Conservation (phyloP, 1,139 yeast genomes). For the Zhuliangozyma parablackwelliae region DNA sequence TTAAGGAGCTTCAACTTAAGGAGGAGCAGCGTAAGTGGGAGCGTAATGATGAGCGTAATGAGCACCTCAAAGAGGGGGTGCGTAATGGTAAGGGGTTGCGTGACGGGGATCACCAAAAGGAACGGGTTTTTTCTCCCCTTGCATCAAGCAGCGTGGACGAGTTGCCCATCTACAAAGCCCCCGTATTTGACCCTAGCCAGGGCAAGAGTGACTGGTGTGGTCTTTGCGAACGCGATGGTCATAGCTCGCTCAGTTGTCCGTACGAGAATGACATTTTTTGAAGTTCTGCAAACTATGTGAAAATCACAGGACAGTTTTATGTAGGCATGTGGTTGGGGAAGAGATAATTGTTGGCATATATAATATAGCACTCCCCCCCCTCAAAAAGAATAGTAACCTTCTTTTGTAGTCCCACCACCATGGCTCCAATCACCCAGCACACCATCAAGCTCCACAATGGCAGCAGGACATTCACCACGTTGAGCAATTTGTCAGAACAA, state of each 20-base stretch:
- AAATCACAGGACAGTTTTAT: too few species aligned
- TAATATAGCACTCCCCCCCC: too few species aligned
- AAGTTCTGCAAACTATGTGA: not conserved
- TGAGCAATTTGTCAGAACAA: constrained; percentile 16
- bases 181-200: constrained; percentile 56
- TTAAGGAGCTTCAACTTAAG: constrained; percentile 2
- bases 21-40: too few species aligned
- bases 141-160: not conserved
- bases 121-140: not conserved
- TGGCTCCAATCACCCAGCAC: constrained; percentile 3
- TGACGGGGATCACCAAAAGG: not conserved
- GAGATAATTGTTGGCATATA: too few species aligned
- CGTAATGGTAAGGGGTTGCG: too few species aligned
- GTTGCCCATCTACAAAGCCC: constrained; percentile 54
- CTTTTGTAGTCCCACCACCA: not conserved
- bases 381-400: too few species aligned
- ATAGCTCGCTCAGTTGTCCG: constrained; percentile 82
- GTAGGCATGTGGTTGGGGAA: too few species aligned
- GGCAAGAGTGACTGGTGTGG: constrained; percentile 89
- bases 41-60: too few species aligned
- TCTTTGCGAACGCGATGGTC: constrained; percentile 85
- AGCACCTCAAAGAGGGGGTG: too few species aligned
- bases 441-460: constrained; percentile 19
- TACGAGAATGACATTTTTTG: constrained; percentile 54
- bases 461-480: constrained; percentile 22